These are phyloP conservation scores for Detonula confervacea DNA, from an alignment of 352 stramenopile genomes.

Conservation along the genomic window DNA sequence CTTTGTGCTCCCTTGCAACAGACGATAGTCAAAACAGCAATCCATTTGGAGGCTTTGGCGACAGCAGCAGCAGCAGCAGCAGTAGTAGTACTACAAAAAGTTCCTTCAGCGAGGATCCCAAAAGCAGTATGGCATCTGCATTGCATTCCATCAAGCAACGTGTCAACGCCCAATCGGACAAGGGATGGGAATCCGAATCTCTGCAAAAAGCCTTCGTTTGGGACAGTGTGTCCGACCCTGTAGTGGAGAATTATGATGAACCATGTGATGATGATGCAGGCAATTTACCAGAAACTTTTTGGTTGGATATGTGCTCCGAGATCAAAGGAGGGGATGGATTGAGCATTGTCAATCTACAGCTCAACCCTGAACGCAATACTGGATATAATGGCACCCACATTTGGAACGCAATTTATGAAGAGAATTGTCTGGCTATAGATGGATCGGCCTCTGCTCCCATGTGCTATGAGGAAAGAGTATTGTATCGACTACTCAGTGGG, in stretches of 20 bases:
- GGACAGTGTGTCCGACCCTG: constrained; percentile 69
- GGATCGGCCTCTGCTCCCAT: constrained; percentile 33
- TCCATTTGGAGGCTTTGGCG: too few species aligned
- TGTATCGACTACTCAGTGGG: constrained; percentile 95
- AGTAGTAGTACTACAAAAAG: too few species aligned
- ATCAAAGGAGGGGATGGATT: constrained; percentile 58
- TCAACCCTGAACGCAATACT: constrained; percentile 98
- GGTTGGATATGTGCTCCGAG: constrained; percentile 81
- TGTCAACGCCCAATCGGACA: constrained; percentile 19
- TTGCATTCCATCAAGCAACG: constrained; percentile 40
- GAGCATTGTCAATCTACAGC: constrained; percentile 91
- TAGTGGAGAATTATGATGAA: constrained; percentile 55
- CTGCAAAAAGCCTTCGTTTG: constrained; percentile 78
- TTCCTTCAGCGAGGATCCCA: too few species aligned
- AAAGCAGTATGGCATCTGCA: too few species aligned
- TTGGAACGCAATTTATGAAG: constrained; percentile 97
- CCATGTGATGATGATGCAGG: constrained; percentile 51
- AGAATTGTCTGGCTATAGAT: constrained; percentile 94
- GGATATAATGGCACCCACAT: constrained; percentile 96
- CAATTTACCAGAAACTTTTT: constrained; percentile 77
- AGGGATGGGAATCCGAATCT: constrained; percentile 66
- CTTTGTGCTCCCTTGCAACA: constrained; percentile 66
- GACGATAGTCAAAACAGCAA: constrained; percentile 21
- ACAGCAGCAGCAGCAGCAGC: too few species aligned
- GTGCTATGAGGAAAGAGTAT: constrained; percentile 95